Percentiles rank a stretch among this genome's conserved stretches.
These are phyloP conservation scores for Lizonia empirigonia DNA, from an alignment of 2,329 filamentous ascomycete genomes.

Conservation along the genomic window DNA sequence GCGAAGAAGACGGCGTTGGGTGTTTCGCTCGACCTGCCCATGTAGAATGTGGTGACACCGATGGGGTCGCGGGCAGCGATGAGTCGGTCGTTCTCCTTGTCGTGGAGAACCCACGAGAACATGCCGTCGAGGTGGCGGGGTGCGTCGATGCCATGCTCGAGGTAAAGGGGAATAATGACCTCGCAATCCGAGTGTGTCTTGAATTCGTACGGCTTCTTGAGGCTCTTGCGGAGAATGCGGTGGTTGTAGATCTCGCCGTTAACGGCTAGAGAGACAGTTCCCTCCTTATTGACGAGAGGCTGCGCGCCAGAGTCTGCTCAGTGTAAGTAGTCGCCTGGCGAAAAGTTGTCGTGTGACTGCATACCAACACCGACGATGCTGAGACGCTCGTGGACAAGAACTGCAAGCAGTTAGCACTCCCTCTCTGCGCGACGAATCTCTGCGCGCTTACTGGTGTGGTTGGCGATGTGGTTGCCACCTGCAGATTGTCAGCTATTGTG, in stretches of 20 bases:
- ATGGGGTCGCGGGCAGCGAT: constrained; percentile 96
- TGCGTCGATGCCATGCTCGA: constrained; percentile 88
- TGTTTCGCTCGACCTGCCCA: constrained; percentile 82
- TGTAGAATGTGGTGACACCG: constrained; percentile 96
- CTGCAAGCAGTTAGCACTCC: constrained; percentile 36
- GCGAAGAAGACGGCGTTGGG: constrained; percentile 92
- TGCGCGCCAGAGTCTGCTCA: constrained; percentile 86
- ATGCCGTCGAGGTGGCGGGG: constrained; percentile 96
- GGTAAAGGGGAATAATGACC: constrained; percentile 97
- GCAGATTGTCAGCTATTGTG: constrained; percentile 42
- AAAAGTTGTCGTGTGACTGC: constrained; percentile 46
- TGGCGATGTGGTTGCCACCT: constrained; percentile 88
- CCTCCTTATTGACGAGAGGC: constrained; percentile 90
- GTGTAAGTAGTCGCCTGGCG: constrained; percentile 25
- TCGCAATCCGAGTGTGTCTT: constrained; percentile 99
- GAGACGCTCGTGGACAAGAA: constrained; percentile 95
- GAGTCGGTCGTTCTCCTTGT: constrained; percentile 90
- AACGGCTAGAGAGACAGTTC: constrained; percentile 87
- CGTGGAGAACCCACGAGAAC: constrained; percentile 99
- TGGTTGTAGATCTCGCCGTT: constrained; percentile 99
- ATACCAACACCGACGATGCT: constrained; percentile 95
- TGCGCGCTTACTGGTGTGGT: constrained; percentile 77
- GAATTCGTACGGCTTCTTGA: constrained; percentile 89
- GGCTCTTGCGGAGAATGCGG: constrained; percentile 84
- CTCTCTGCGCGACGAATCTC: constrained; percentile 1